phyloP scores from a whole-genome alignment of 306 rosid species.

The Quercus engelmannii region DNA sequence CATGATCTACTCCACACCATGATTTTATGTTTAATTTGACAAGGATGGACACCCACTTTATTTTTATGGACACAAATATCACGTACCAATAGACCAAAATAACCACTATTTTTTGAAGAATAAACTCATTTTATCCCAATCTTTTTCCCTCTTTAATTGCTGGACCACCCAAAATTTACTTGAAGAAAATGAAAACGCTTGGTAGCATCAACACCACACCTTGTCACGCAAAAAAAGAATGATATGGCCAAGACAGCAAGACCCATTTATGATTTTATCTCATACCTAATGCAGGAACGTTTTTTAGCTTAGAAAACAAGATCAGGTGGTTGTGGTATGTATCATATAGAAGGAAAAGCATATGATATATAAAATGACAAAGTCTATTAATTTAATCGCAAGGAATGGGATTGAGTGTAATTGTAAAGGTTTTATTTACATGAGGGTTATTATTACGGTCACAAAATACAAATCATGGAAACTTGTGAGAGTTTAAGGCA shows the following conservation, averaged over 20 bases:
- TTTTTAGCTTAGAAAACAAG: background rate
- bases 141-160: background rate
- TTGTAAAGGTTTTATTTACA: background rate
- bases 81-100: background rate
- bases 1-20: no score
- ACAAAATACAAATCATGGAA: background rate
- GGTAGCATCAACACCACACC: slow-evolving; percentile 6
- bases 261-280: no score
- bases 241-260: background rate
- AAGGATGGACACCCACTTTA: slow-evolving; percentile 4
- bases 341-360: background rate
- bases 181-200: slow-evolving; percentile 4
- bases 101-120: background rate
- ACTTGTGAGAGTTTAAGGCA: slow-evolving; percentile 13
- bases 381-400: background rate
- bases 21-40: background rate
- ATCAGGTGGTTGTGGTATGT: no score
- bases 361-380: background rate
- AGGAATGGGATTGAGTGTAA: background rate
- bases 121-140: background rate
- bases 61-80: background rate
- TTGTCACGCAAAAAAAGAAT: background rate
- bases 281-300: no score
- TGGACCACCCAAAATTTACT: slow-evolving; percentile 10
- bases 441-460: background rate